These are phyloP conservation scores for Gynochthodes officinalis DNA, from an alignment of 257 asterid genomes.

Conservation along the genomic window DNA sequence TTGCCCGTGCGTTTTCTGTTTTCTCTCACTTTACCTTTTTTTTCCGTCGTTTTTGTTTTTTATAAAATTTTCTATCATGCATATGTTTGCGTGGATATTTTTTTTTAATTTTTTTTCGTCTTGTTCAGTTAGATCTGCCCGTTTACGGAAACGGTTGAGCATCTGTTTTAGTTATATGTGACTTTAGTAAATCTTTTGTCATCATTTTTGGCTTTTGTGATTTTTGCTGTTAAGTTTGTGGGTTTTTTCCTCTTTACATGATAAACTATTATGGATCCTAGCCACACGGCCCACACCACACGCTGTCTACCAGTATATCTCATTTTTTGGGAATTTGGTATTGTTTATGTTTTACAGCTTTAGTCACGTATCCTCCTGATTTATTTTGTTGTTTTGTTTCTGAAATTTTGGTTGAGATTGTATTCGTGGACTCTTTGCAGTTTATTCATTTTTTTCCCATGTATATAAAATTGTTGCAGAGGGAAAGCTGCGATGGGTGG, in stretches of 20 bases:
- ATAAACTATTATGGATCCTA: too few species aligned
- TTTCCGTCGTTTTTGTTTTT: not conserved
- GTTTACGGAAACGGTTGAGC: not conserved
- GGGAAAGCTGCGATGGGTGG: slow-evolving; percentile 30
- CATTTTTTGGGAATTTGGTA: not conserved
- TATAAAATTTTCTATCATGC: too few species aligned
- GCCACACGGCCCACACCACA: too few species aligned
- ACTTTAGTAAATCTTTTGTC: not conserved
- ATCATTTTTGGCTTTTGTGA: not conserved
- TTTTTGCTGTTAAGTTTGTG: not conserved
- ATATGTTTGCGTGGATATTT: not conserved
- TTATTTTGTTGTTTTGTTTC: too few species aligned
- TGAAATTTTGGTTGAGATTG: too few species aligned
- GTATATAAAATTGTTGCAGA: slow-evolving; percentile 30
- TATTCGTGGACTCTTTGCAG: not conserved
- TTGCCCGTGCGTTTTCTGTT: slow-evolving; percentile 37
- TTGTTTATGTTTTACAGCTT: too few species aligned
- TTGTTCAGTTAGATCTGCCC: slow-evolving; percentile 10
- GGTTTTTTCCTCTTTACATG: not conserved
- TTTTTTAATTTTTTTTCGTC: not conserved
- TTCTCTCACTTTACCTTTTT: not conserved
- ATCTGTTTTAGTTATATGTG: not conserved
- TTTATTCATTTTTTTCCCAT: not conserved
- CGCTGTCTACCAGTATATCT: not conserved
- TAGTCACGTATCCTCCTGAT: not conserved